Evolutionary conservation across 768 basidiomycete species (phyloP).

Genomic region (Kwoniella shandongensis): DNA sequence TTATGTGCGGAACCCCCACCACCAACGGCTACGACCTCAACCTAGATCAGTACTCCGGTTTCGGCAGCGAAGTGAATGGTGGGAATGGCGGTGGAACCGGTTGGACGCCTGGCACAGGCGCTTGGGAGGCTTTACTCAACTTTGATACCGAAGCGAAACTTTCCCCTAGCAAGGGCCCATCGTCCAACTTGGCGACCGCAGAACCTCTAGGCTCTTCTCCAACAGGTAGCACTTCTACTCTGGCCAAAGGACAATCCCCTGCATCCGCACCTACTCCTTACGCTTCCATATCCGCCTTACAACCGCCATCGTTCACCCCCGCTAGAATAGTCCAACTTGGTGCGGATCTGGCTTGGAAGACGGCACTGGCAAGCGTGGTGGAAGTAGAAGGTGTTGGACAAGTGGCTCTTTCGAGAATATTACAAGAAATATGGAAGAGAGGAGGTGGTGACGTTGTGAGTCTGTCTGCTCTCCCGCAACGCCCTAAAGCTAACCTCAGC

Average conservation of each 20-base stretch:
- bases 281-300: background rate
- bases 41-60: conserved; percentile 22
- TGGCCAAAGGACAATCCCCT: conserved; percentile 19
- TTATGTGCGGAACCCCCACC: conserved; percentile 20
- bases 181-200: conserved; percentile 5
- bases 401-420: conserved; percentile 31
- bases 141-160: conserved; percentile 21
- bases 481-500: background rate
- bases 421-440: conserved; percentile 44
- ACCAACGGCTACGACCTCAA: conserved; percentile 19
- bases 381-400: conserved; percentile 44
- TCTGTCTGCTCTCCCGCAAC: background rate
- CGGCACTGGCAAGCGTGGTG: conserved; percentile 40
- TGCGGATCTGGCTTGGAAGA: conserved; percentile 42
- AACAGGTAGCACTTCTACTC: background rate
- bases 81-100: background rate
- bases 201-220: conserved; percentile 1
- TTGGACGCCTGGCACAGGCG: conserved; percentile 22
- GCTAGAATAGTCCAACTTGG: conserved; percentile 24
- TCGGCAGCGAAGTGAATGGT: conserved; percentile 23
- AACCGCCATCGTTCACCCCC: background rate
- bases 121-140: conserved; percentile 36
- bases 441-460: conserved; percentile 45
- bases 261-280: conserved; percentile 5
- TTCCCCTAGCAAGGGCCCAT: background rate